These are phyloP conservation scores for Podospora pseudoanserina DNA, from an alignment of 495 filamentous ascomycete genomes.

Conservation along the genomic window DNA sequence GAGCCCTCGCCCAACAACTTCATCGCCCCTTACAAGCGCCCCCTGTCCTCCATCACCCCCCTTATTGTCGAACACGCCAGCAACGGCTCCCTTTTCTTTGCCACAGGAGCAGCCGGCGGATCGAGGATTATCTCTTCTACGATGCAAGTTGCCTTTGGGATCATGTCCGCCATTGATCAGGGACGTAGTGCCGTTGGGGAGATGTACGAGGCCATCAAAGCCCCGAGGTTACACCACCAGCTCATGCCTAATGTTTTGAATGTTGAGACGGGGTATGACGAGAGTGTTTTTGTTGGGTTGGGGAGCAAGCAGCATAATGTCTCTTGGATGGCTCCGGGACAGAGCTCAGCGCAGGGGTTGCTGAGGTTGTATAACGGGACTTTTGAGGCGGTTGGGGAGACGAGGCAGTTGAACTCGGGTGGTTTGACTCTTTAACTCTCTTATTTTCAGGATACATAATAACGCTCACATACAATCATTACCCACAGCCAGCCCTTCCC, in stretches of 20 bases:
- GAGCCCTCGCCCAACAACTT: constrained; percentile 76
- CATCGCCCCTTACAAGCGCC: constrained; percentile 75
- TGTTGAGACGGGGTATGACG: constrained; percentile 71
- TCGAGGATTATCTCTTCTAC: constrained; percentile 85
- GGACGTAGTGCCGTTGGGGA: constrained; percentile 37
- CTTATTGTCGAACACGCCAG: constrained; percentile 63
- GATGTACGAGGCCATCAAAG: constrained; percentile 57
- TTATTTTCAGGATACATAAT: background rate
- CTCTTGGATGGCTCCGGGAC: constrained; percentile 60
- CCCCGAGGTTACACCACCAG: constrained; percentile 79
- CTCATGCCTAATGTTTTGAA: constrained; percentile 63
- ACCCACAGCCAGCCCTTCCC: background rate
- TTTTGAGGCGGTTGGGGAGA: constrained; percentile 58
- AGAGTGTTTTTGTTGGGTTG: constrained; percentile 63
- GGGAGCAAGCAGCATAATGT: constrained; percentile 65
- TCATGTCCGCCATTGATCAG: constrained; percentile 54
- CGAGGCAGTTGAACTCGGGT: constrained; percentile 68
- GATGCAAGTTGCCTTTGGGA: constrained; percentile 68
- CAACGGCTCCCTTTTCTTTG: constrained; percentile 63
- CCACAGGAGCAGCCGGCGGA: constrained; percentile 77
- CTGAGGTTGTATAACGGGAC: constrained; percentile 66
- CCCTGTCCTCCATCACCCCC: constrained; percentile 74
- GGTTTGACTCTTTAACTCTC: constrained; percentile 59
- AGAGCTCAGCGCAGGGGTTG: constrained; percentile 70
- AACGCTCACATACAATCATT: background rate